phyloP scores from a whole-genome alignment of 352 stramenopile species.

The Pythium rhizo-oryzae region DNA sequence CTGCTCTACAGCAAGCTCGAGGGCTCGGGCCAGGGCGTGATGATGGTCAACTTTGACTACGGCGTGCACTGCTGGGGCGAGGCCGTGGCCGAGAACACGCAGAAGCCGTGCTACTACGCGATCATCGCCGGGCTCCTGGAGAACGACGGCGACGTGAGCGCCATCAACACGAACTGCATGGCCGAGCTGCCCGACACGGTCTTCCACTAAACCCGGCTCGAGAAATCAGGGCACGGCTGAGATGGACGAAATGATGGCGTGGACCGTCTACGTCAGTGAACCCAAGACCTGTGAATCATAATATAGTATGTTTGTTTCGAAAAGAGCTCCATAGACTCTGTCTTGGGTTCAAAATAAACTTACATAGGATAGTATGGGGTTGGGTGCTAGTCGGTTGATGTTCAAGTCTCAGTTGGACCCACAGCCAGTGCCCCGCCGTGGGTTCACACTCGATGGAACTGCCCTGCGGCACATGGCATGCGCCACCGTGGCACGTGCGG shows the following conservation, averaged over 20 bases:
- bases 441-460: neutral
- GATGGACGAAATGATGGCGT: neutral
- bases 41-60: conserved; percentile 35
- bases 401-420: neutral
- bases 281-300: neutral
- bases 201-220: neutral
- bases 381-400: neutral
- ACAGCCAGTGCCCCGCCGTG: neutral
- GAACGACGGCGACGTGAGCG: conserved; percentile 20
- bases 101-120: conserved; percentile 22
- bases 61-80: conserved; percentile 27
- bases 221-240: neutral
- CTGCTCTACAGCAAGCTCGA: conserved; percentile 29
- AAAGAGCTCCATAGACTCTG: neutral
- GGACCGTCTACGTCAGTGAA: neutral
- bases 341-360: neutral
- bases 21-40: conserved; percentile 17
- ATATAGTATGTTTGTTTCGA: too few species aligned
- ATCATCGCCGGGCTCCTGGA: conserved; percentile 29
- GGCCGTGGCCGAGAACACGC: neutral
- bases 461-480: neutral
- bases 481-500: neutral
- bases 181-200: neutral
- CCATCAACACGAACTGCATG: conserved; percentile 22
- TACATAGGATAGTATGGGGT: neutral